Base-by-base conservation (phyloP, 768 basidiomycete species). In the Dendrothele bispora region DNA sequence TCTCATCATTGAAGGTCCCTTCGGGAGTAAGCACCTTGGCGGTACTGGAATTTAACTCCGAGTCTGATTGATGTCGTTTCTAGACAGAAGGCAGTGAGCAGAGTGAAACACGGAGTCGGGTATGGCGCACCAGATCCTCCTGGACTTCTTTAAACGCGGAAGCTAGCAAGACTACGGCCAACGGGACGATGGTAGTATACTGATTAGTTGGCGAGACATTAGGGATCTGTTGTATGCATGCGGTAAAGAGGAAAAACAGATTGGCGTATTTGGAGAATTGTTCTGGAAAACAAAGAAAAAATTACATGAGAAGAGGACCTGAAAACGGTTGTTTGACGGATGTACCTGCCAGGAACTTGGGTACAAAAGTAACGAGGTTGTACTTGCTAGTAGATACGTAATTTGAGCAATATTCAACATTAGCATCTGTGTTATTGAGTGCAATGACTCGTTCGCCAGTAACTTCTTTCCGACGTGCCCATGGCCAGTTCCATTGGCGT, bases 261-360 rank as follows among this genome's bases (percentile, higher is more conserved):
- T 99, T 98, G 56, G 97, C 95, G 64, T 98, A 98, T 81, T 97
- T 92, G 36, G 91, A 94, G 74, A 98, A 97, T 82, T 98, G 94
- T 64, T 95, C 95, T 95, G 68, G 5, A 41, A 24, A 22, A 47
- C 28, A 14, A 41, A 22, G 22, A 47, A 26, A n/a, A n/a, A n/a
- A n/a, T n/a, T n/a, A n/a, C n/a, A n/a, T n/a, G n/a, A 14, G 24
- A 35, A 57, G 49, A 57, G 49, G 21, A 44, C 32, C 46, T 45
- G 38, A 45, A 11, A 8, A 29, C 14, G 22, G 5, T 6, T 21
- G 35, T 41, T 38, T 27, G 25, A 34, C 10, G 24, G 21, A 72
- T 83, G 54, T 58, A 98, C 95, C 94, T 43, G 80, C 79, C 50
- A 99, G 67, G 69, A 98, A 99, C 67, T 98, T 98, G 30, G 92